Percentiles rank a stretch among this genome's conserved stretches.
These are phyloP conservation scores for Allium sativum DNA, from an alignment of 106 monocot species.

Conservation along the genomic window DNA sequence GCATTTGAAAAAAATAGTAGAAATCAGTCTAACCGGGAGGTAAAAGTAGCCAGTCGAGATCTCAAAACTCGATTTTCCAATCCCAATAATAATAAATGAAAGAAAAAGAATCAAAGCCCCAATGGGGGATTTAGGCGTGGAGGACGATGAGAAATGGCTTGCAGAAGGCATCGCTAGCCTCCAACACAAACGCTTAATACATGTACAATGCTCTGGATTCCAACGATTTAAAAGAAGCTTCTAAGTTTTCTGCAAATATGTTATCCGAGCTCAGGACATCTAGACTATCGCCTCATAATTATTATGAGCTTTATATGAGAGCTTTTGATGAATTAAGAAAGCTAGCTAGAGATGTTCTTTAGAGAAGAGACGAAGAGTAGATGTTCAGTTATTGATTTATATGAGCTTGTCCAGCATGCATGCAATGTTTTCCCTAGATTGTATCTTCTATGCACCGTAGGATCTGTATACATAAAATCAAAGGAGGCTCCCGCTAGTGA, in stretches of 20 bases:
- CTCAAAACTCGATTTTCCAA: no score
- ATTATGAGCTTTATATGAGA: conserved; percentile 96
- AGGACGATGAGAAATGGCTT: conserved; percentile 98
- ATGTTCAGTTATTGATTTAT: conserved; percentile 78
- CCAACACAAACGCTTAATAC: conserved; percentile 97
- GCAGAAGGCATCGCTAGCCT: conserved; percentile 95
- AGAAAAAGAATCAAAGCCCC: no score
- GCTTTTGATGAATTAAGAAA: conserved; percentile 93
- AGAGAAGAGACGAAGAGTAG: conserved; percentile 70
- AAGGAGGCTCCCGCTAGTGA: conserved; percentile 96
- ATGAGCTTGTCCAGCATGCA: conserved; percentile 97
- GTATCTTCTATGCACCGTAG: conserved; percentile 97
- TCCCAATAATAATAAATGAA: no score
- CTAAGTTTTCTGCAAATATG: conserved; percentile 95
- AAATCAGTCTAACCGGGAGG: no score
- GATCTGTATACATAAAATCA: conserved; percentile 92
- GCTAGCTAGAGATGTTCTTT: conserved; percentile 98
- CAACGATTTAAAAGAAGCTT: conserved; percentile 82
- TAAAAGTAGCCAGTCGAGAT: no score
- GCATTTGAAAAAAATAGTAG: no score
- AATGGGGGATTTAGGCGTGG: conserved; percentile 26
- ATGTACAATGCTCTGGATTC: conserved; percentile 93
- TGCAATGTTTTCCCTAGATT: conserved; percentile 88
- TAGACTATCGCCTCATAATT: conserved; percentile 54
- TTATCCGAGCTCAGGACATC: conserved; percentile 98